Conservation (phyloP, 495 filamentous ascomycete genomes). For the Podospora pseudocomata region DNA sequence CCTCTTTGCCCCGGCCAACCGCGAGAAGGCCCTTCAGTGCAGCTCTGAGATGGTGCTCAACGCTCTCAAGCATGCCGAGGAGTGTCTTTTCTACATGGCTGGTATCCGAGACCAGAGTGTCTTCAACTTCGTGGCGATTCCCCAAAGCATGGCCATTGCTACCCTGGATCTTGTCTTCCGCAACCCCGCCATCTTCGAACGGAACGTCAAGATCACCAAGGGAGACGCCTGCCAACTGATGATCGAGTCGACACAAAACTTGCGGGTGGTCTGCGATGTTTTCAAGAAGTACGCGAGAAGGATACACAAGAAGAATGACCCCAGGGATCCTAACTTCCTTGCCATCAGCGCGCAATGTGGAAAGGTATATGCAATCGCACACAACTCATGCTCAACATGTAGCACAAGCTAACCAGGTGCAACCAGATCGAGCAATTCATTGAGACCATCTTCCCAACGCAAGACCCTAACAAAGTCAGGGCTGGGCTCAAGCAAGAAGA, state of each 20-base stretch:
- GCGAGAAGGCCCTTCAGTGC: conserved; percentile 77
- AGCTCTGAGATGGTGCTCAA: conserved; percentile 93
- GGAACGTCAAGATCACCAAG: conserved; percentile 94
- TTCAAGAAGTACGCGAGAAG: conserved; percentile 72
- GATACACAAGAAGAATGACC: conserved; percentile 93
- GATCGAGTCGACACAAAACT: conserved; percentile 86
- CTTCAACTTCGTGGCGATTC: conserved; percentile 99
- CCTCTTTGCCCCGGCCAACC: conserved; percentile 76
- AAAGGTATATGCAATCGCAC: conserved; percentile 57
- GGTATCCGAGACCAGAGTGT: conserved; percentile 94
- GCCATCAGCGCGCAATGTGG: conserved; percentile 89
- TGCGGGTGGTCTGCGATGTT: conserved; percentile 69
- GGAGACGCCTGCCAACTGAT: conserved; percentile 89
- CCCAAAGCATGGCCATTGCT: conserved; percentile 97
- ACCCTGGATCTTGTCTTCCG: conserved; percentile 89
- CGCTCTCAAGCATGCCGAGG: conserved; percentile 79
- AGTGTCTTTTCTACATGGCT: conserved; percentile 96
- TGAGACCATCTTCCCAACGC: conserved; percentile 83
- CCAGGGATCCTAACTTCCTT: conserved; percentile 87
- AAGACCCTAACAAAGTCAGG: conserved; percentile 47
- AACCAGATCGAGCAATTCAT: conserved; percentile 93
- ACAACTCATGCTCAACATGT: not conserved
- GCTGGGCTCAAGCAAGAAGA: conserved; percentile 27
- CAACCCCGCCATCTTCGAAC: conserved; percentile 82
- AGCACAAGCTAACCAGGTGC: conserved; percentile 5